Base-by-base conservation (phyloP, 179 eudicot species). In the Gypsophila paniculata region DNA sequence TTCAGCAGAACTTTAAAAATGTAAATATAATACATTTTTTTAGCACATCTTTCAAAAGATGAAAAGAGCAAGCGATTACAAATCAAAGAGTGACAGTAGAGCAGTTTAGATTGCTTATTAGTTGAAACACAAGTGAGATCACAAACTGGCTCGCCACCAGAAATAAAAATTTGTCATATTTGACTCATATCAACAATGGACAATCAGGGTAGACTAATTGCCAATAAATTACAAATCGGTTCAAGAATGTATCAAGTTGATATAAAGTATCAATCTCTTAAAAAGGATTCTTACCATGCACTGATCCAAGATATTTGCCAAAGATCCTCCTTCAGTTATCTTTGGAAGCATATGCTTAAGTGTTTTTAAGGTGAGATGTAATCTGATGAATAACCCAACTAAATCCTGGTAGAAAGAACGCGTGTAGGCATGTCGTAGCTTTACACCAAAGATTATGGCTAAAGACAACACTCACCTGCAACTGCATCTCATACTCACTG, bases 341-440 rank as follows among this genome's bases (percentile, higher is more conserved):
- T 86, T 92, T 4, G 99, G 99, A 48, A 95, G 97, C 97, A 92
- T 95, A 65, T 81, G 68, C 83, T 88, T 87, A 48, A 95, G 96
- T 26, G 78, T 90, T 77, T 77, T 80, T 84, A 73, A 95, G 90
- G 77, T 88, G 97, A 64, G 87, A 84, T 61, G 94, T 79, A 75
- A 92, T 84, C 78, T 95, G 99, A 86, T 95, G 96, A 91, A 91
- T 90, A 51, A 96, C 95, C 99, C 99, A 95, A 78, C 96, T 90
- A 80, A 95, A 95, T 39, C 29, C 52, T 36, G 36, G 39, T 21
- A 34, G 38, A 36, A 38, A 63, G 14, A 38, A 21, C n/a, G n/a
- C n/a, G n/a, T n/a, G n/a, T n/a, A n/a, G n/a, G n/a, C n/a, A n/a
- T n/a, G n/a, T 61, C 5, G 39, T 36, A 71, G 68, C 49, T 55